Conservation (phyloP, 495 filamentous ascomycete species). For the Mycothermus thermophilus region DNA sequence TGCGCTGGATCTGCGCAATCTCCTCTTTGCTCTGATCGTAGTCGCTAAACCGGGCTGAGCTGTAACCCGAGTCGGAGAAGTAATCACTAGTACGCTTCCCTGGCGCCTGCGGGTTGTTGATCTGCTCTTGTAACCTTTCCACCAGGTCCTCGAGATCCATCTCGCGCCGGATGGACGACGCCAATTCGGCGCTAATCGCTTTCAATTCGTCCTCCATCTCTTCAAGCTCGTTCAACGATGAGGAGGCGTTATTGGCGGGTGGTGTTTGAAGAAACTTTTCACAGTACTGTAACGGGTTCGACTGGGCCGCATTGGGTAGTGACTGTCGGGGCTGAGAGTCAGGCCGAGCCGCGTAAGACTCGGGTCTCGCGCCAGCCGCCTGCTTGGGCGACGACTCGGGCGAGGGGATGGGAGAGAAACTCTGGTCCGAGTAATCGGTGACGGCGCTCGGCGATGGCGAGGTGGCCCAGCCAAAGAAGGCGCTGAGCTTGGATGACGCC, state of each 20-base stretch:
- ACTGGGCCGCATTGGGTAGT: no score
- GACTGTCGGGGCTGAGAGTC: no score
- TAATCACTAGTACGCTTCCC: conserved; percentile 88
- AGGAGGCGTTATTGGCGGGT: conserved; percentile 24
- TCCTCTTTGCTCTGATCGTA: conserved; percentile 69
- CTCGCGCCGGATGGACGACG: conserved; percentile 81
- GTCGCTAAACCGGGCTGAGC: conserved; percentile 53
- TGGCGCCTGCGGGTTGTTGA: conserved; percentile 42
- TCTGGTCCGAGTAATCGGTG: conserved; percentile 35
- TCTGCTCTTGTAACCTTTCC: conserved; percentile 68
- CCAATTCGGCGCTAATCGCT: conserved; percentile 83
- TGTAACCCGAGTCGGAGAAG: conserved; percentile 89
- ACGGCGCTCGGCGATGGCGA: conserved; percentile 24
- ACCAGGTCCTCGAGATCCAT: conserved; percentile 94
- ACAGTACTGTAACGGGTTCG: conserved; percentile 25
- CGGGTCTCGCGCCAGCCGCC: conserved; percentile 16
- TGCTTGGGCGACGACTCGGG: conserved; percentile 29
- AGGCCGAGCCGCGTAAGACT: no score
- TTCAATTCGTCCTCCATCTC: conserved; percentile 90
- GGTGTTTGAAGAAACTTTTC: conserved; percentile 36
- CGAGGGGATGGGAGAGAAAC: conserved; percentile 36
- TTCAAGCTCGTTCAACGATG: conserved; percentile 37
- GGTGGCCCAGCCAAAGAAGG: conserved; percentile 40
- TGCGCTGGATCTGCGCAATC: conserved; percentile 66
- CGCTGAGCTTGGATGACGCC: conserved; percentile 35